Evolutionary conservation across 768 basidiomycete genomes (phyloP), one percentile per base, ranked within the genome.

Genomic region (Lanmaoa rubissima): DNA sequence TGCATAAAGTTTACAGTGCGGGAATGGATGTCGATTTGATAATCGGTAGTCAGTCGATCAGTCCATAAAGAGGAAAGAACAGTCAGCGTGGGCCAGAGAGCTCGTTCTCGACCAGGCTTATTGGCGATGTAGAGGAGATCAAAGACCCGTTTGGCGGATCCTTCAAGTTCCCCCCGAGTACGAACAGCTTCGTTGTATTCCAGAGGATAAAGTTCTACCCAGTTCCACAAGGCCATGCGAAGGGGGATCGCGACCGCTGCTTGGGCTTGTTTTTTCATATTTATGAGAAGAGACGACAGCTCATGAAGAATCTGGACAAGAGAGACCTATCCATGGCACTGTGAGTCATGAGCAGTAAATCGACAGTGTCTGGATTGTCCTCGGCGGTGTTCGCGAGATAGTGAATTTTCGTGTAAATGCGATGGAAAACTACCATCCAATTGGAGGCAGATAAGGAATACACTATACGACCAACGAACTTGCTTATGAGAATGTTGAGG

Each of bases 391-490:
- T 74, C 0, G 87, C 86, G 28, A 94, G 79, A 55, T 76, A 75
- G 43, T 84, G 81, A 34, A 94, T 87, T 72, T 87, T 88, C 44
- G 75, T 72, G 44, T 85, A 81, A 53, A 95, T 79, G 32, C 91
- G 79, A 21, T 78, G 71, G 62, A 89, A 84, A 14, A 96, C 87
- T 9, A 90, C 82, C 50, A 73, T 69, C 92, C 94, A 97, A 69
- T 96, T 95, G 12, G 88, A 88, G 1, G 90, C 87, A 2, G 94
- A 94, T n/a, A 98, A 79, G 66, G 88, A 87, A 66, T 89, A 94
- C 28, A 96, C 82, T 59, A 95, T 85, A 48, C 87, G 83, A 12
- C 90, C 88, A 21, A 88, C 81, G 62, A 81, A 90, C 66, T 86
- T 85, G 51, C 82, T 79, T 57, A 92, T 85, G 26, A 88, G 75